Evolutionary conservation across 208 protist genomes (phyloP), one percentile per base, ranked within the genome.

Genomic region (Acanthamoeba sp.): DNA sequence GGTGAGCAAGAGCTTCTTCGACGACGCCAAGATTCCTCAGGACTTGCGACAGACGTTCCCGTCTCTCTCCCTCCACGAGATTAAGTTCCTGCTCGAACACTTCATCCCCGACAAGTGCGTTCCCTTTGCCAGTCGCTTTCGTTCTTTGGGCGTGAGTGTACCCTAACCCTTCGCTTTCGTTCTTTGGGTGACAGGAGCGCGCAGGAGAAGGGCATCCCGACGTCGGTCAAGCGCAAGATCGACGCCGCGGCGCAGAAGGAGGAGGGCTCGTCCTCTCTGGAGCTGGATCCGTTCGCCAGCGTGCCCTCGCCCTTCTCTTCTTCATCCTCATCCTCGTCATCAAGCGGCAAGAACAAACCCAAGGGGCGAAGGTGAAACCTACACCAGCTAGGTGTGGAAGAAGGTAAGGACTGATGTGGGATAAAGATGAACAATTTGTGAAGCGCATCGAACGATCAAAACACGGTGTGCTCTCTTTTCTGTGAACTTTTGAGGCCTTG

Each of bases 1-100:
- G 34, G 45, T 88, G 27, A 40, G 78, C 78, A 88, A 88, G 78
- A 88, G 78, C 34, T 88, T 88, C 78, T 88, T 88, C 40, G 78
- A 88, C 29, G 78, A 88, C 40, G 78, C 69, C 69, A 78, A 78
- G 69, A 78, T 78, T 22, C 69, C 69, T 9, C 69, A 78, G 69
- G 69, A 78, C 3, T 27, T 78, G 38, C 38, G n/a, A 32, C 69
- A 78, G 69, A 42, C 69, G 32, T 78, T 78, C 69, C 69, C 69
- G n/a, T 9, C 34, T 9, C 69, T 78, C 32, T 36, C 27, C 38
- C 69, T 78, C 38, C 69, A 78, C 69, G 69, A 78, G 27, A 78
- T 78, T 9, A 36, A 78, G 69, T 42, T 45, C 69, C 69, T 78
- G 22, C 29, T 78, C 32, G 69, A 78, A 32, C 29, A 78, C 69